Evolutionary conservation across 345 rosid species (phyloP), one percentile per base, ranked within the genome.

Genomic region (Melaleuca quinquenervia): DNA sequence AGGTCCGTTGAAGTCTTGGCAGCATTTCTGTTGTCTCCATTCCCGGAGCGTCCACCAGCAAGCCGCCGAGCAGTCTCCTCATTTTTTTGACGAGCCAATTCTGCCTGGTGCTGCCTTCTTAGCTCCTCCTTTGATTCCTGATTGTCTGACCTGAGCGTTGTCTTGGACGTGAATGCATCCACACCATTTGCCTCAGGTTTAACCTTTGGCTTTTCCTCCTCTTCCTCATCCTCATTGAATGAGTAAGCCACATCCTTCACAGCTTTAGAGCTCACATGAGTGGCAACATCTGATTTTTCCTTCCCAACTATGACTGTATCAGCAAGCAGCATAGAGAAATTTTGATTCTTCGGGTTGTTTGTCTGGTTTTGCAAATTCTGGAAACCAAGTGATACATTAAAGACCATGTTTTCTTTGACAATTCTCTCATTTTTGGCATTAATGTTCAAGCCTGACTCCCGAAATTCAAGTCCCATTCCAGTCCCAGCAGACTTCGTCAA

Each of bases 61-160:
- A 97, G 98, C 86, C 99, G 89, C 88, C 99, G 87, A 6, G 98
- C 98, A 84, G 98, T 97, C 90, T 97, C 98, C 95, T 96, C 98
- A 88, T 96, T 97, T 90, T 97, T 96, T 92, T 95, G 97, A 45
- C 96, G 98, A 20, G 99, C 99, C 87, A 97, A 95, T 88, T 97
- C 99, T 36, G 98, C 98, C 90, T 97, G 99, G 85, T 97, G 99
- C 98, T 94, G 99, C 91, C 98, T 93, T 86, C 99, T 90, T 6
- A 93, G 91, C 94, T 97, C 99, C 87, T 97, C 98, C 90, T 96
- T 97, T 7, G 98, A 95, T 87, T 93, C 99, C 41, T 93, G 94
- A 88, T 96, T 91, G 91, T 95, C 98, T 82, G 98, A 97, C 87
- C 99, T 93, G 24, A 96, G 96, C 14, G 94, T 90, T 84, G 98